Evolutionary conservation across 257 asterid genomes (phyloP).

Genomic region (Solanum gandarillasii): DNA sequence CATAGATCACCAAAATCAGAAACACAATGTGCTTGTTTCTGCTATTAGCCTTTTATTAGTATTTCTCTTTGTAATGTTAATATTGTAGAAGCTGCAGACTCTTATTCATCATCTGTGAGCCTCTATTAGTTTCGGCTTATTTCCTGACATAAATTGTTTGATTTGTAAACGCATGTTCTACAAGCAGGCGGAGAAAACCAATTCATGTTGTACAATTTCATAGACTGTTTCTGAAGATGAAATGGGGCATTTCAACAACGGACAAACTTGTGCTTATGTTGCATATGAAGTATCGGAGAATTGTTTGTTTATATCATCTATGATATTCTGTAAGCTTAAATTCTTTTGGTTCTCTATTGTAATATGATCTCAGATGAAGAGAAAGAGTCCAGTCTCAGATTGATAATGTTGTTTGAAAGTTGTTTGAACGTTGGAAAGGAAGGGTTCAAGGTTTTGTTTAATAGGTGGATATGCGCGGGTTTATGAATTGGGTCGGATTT

Average conservation of each 20-base stretch:
- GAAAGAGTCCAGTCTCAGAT: background rate
- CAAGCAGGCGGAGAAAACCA: conserved; percentile 93
- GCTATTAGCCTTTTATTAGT: background rate
- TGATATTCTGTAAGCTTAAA: conserved; percentile 5
- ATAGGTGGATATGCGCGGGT: too few relatives aligned
- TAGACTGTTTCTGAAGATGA: conserved; percentile 14
- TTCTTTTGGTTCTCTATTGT: background rate
- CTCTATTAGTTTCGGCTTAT: background rate
- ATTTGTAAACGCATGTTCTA: conserved; percentile 55
- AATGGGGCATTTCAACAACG: background rate
- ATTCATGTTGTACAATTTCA: conserved; percentile 65
- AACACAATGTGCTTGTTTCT: too few relatives aligned
- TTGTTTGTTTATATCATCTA: conserved; percentile 16
- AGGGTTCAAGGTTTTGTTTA: too few relatives aligned
- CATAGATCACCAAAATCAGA: too few relatives aligned
- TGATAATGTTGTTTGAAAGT: background rate
- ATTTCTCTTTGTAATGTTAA: background rate
- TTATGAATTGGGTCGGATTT: too few relatives aligned
- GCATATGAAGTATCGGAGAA: conserved; percentile 3
- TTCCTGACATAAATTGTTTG: background rate
- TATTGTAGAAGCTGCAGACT: background rate
- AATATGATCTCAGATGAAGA: background rate
- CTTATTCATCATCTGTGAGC: background rate
- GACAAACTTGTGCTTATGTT: background rate
- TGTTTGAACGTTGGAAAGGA: background rate